Base-by-base conservation (phyloP, 371 early-diverging fungal species). In the Actinomucor elegans region DNA sequence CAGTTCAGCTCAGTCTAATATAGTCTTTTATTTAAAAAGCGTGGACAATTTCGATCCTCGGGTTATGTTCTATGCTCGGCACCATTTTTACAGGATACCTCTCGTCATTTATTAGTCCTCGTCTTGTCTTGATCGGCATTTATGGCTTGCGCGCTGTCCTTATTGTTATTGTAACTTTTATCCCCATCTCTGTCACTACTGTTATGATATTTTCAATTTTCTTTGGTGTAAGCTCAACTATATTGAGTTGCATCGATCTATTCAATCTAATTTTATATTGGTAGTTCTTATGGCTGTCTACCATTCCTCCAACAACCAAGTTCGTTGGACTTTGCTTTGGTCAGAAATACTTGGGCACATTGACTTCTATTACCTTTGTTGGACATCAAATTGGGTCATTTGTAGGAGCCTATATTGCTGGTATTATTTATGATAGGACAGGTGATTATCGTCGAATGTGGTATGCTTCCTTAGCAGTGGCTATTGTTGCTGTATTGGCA, bases 251-350 rank as follows among this genome's bases (percentile, higher is more conserved):
- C n/a, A n/a, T n/a, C n/a, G n/a, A n/a, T n/a, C n/a, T n/a, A n/a
- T n/a, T n/a, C n/a, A n/a, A n/a, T n/a, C n/a, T n/a, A n/a, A n/a
- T n/a, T n/a, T n/a, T n/a, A n/a, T n/a, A n/a, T n/a, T n/a, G n/a
- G n/a, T n/a, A n/a, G n/a, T n/a, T n/a, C n/a, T n/a, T n/a, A n/a
- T 78, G 68, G 68, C 43, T 78, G 2, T 72, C 73, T 0, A 78
- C 75, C 3, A 69, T 78, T n/a, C 78, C 78, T 1, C 63, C 64
- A 12, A 75, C 73, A 5, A 78, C 75, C 5, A 50, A 52, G 21
- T 64, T 71, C 34, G 38, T 77, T 6, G 63, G 67, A 15, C 53
- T 59, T 15, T 57, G 69, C 0, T 73, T 65, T 59, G 77, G 77
- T 1, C 66, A 71, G 12, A 55, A 60, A 12, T 76, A 70, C 18